Evolutionary conservation across 2,329 filamentous ascomycete species (phyloP).

Genomic region (Ophiosphaerella narmari): DNA sequence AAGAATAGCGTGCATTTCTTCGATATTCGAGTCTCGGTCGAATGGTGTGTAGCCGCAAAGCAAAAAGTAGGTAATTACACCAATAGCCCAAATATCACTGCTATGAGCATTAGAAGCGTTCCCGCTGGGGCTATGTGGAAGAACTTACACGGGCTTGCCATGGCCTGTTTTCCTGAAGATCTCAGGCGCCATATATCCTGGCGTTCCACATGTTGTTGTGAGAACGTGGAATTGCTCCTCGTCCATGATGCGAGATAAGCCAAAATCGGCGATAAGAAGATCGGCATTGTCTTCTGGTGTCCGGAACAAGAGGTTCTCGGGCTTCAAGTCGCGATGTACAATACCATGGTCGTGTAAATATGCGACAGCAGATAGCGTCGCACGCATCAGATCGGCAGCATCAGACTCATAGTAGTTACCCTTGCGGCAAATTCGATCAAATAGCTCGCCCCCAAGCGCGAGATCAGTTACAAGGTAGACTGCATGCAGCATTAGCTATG

Average conservation of each 20-base stretch:
- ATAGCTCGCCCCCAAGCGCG: slow-evolving; percentile 92
- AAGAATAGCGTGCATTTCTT: slow-evolving; percentile 99
- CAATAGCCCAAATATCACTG: slow-evolving; percentile 93
- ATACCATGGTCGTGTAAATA: slow-evolving; percentile 99
- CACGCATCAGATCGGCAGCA: slow-evolving; percentile 91
- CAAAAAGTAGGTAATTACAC: slow-evolving; percentile 98
- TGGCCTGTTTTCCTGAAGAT: slow-evolving; percentile 99
- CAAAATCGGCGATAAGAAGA: slow-evolving; percentile 95
- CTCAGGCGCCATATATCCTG: slow-evolving; percentile 98
- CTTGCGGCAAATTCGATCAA: slow-evolving; percentile 98
- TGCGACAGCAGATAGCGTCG: slow-evolving; percentile 93
- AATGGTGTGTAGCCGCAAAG: slow-evolving; percentile 98
- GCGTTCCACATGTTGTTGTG: slow-evolving; percentile 96
- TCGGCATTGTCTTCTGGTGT: slow-evolving; percentile 98
- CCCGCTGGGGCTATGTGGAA: neutral
- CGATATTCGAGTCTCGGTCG: slow-evolving; percentile 94
- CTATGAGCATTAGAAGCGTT: slow-evolving; percentile 14
- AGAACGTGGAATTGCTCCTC: slow-evolving; percentile 98
- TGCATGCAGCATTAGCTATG: slow-evolving; percentile 35
- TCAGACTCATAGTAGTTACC: slow-evolving; percentile 98
- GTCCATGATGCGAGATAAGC: slow-evolving; percentile 95
- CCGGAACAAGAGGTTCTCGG: slow-evolving; percentile 94
- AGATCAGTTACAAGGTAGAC: slow-evolving; percentile 97
- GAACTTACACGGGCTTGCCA: slow-evolving; percentile 82
- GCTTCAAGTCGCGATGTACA: slow-evolving; percentile 96